These are phyloP conservation scores for Oryza nivara DNA, from an alignment of 176 grass and related monocot genomes.

Conservation along the genomic window DNA sequence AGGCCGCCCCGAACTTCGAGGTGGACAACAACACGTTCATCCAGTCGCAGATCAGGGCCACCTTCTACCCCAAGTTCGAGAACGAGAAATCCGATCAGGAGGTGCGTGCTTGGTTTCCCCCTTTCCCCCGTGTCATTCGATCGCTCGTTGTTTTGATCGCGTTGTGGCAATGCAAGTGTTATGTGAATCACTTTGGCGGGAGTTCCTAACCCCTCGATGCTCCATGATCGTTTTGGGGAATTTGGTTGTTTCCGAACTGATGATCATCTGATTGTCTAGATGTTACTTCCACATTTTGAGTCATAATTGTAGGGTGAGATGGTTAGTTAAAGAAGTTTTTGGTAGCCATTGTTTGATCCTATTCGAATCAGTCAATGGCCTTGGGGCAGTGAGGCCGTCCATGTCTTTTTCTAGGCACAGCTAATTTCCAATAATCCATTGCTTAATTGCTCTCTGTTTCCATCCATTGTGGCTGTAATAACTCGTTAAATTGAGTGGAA, in stretches of 20 bases:
- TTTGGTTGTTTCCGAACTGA: background rate
- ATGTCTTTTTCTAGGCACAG: background rate
- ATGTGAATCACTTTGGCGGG: background rate
- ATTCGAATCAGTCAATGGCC: background rate
- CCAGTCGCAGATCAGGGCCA: constrained; percentile 78
- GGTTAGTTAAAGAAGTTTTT: background rate
- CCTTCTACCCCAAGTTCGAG: constrained; percentile 98
- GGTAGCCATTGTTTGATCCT: background rate
- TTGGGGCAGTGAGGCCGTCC: background rate
- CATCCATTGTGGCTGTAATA: background rate
- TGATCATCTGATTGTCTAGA: background rate
- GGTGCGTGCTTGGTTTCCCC: constrained; percentile 26
- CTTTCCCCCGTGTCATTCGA: background rate
- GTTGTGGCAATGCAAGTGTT: background rate
- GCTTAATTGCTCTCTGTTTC: constrained; percentile 12
- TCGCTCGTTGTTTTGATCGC: constrained; percentile 5
- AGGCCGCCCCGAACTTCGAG: constrained; percentile 56
- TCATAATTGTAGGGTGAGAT: background rate
- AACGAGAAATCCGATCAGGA: constrained; percentile 97
- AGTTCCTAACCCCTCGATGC: background rate
- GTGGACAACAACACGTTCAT: constrained; percentile 72
- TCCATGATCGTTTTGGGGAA: background rate
- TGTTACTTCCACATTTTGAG: background rate
- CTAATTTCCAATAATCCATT: background rate
- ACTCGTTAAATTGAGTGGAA: background rate